phyloP scores from a whole-genome alignment of 345 rosid genomes.

The Acer yangbiense region DNA sequence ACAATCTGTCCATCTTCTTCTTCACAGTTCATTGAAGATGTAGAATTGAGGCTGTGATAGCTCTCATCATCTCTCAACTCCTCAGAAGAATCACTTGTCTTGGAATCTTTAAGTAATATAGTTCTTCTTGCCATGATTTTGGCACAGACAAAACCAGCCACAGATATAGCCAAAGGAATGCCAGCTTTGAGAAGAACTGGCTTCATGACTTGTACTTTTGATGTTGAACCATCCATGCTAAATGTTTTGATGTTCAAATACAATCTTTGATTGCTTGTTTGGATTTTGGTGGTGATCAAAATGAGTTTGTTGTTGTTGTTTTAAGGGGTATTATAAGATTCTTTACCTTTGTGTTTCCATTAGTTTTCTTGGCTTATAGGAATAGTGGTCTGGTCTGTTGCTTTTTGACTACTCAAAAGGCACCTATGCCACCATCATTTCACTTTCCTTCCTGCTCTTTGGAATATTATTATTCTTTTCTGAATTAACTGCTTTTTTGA shows the following conservation, averaged over 20 bases:
- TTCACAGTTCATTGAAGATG: slow-evolving; percentile 13
- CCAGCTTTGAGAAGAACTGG: slow-evolving; percentile 69
- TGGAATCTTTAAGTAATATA: slow-evolving; percentile 12
- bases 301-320: neutral
- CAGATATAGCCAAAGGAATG: slow-evolving; percentile 59
- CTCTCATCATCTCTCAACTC: slow-evolving; percentile 23
- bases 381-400: slow-evolving; percentile 24
- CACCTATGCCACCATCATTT: slow-evolving; percentile 13
- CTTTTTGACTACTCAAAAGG: slow-evolving; percentile 47
- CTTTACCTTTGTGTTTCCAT: slow-evolving; percentile 34
- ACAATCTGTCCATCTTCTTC: slow-evolving; percentile 33
- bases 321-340: slow-evolving; percentile 32
- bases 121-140: slow-evolving; percentile 43
- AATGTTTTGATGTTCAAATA: neutral
- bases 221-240: slow-evolving; percentile 43
- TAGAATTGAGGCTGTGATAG: slow-evolving; percentile 9
- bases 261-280: slow-evolving; percentile 10
- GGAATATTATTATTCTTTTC: slow-evolving; percentile 32
- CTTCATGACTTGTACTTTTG: slow-evolving; percentile 44
- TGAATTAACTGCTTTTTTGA: neutral
- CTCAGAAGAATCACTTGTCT: slow-evolving; percentile 23
- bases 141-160: slow-evolving; percentile 60
- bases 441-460: slow-evolving; percentile 13
- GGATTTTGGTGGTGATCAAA: slow-evolving; percentile 16
- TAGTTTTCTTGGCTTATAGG: slow-evolving; percentile 41